Evolutionary conservation across 2,329 filamentous ascomycete genomes (phyloP), one percentile per base, ranked within the genome.

Genomic region (Neonectria neomacrospora): DNA sequence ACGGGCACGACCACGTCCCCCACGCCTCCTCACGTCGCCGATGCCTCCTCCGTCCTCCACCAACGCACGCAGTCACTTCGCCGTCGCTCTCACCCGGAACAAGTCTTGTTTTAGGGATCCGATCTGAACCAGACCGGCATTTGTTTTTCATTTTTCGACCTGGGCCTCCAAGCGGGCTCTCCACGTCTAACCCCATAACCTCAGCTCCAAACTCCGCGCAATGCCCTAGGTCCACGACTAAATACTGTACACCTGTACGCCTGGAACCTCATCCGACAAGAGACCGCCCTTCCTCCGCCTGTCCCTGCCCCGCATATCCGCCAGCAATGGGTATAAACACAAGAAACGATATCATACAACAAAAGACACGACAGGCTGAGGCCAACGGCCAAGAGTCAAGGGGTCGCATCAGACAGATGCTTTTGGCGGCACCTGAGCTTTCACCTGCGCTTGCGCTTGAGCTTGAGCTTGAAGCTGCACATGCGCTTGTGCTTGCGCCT

Each of bases 151-250:
- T 67, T 73, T 61, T 58, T 71, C 58, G 69, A 67, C 63, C 54
- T 66, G 66, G 71, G 66, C 68, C 69, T 62, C 63, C 59, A 44
- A 68, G 61, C 55, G 64, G 69, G 65, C 71, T 71, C 59, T 65
- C 66, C 56, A 67, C 69, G 60, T 71, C 71, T 70, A 71, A 71
- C 63, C 67, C 70, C 67, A 57, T 68, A 68, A 55, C 67, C 61
- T 37, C 66, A 67, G 76, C 73, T 73, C 75, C 73, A 71, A 76
- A 79, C 77, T 79, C 77, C 77, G 61, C 71, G 77, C 77, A 78
- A 77, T 76, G 74, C 67, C 72, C 67, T 64, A 54, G 55, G 66
- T 65, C 68, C 72, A 68, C 68, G 68, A 71, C 59, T 65, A 58
- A 72, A 72, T 73, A 73, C 63, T 72, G 63, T 64, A 71, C 68